Evolutionary conservation across 2,329 filamentous ascomycete species (phyloP).

Genomic region (Aureobasidium subglaciale): DNA sequence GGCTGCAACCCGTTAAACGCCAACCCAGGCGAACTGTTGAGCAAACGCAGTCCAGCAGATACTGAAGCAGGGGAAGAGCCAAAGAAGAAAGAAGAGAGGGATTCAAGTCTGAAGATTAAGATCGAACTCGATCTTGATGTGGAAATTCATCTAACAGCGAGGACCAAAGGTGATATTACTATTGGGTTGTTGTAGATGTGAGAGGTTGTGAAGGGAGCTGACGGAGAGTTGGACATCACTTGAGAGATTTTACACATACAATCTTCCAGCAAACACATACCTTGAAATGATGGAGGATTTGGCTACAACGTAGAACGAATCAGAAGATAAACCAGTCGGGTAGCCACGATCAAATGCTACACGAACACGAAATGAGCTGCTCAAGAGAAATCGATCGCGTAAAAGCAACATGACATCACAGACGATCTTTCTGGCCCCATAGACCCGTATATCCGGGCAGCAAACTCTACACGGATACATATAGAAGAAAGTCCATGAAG

Average conservation of each 20-base stretch:
- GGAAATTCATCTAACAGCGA: slow-evolving; percentile 25
- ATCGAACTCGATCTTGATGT: slow-evolving; percentile 26
- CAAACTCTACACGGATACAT: background rate
- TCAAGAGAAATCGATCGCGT: background rate
- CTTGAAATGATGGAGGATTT: too few species aligned
- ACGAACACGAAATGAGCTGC: too few species aligned
- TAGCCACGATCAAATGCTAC: too few species aligned
- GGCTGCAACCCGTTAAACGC: slow-evolving; percentile 1
- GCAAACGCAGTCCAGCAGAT: slow-evolving; percentile 7
- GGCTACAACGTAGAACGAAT: too few species aligned
- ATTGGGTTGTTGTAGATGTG: slow-evolving; percentile 26
- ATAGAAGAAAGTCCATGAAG: background rate
- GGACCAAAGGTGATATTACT: slow-evolving; percentile 26
- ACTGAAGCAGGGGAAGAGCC: background rate
- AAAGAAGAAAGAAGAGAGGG: slow-evolving; percentile 17
- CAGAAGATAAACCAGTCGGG: too few species aligned
- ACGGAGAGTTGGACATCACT: too few species aligned
- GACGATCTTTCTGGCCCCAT: background rate
- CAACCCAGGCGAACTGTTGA: background rate
- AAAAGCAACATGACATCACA: slow-evolving; percentile 5
- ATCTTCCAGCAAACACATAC: too few species aligned
- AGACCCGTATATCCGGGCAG: background rate
- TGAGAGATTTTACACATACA: too few species aligned
- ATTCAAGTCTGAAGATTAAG: slow-evolving; percentile 24
- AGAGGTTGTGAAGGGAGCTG: too few species aligned